phyloP scores from a whole-genome alignment of 306 rosid species.

The Sicyos edulis region DNA sequence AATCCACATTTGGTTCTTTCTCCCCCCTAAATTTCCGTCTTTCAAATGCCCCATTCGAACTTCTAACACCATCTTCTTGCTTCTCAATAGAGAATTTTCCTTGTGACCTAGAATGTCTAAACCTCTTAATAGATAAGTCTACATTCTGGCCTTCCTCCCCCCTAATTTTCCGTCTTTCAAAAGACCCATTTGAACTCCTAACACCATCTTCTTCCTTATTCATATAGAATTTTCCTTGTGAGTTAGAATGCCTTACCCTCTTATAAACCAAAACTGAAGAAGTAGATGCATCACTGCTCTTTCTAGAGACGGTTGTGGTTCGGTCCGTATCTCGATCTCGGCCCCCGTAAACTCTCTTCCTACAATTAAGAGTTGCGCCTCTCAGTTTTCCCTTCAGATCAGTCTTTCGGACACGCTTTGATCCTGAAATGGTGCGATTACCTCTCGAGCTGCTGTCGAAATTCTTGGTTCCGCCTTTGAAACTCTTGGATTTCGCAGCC shows the following conservation, averaged over 20 bases:
- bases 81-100: conserved; percentile 27
- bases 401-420: conserved; percentile 18
- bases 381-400: conserved; percentile 18
- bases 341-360: conserved; percentile 30
- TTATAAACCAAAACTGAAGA: conserved; percentile 34
- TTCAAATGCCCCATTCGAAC: conserved; percentile 21
- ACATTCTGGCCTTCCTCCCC: conserved; percentile 25
- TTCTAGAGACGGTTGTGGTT: neutral
- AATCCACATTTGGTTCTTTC: conserved; percentile 25
- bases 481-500: conserved; percentile 20
- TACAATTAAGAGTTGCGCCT: conserved; percentile 9
- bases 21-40: conserved; percentile 24
- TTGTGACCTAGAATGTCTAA: conserved; percentile 25
- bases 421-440: neutral
- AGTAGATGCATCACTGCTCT: conserved; percentile 8
- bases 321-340: conserved; percentile 14
- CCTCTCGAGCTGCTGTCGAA: conserved; percentile 9
- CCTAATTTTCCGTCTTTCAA: conserved; percentile 24
- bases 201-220: conserved; percentile 24
- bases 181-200: conserved; percentile 21
- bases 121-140: neutral
- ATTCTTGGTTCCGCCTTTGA: conserved; percentile 18
- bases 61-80: conserved; percentile 27
- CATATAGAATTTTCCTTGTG: conserved; percentile 30
- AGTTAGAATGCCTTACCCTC: conserved; percentile 23